Percentiles rank a stretch among this genome's conserved stretches.
Conservation (phyloP, 768 basidiomycete genomes). For the Naematelia aurantialba region DNA sequence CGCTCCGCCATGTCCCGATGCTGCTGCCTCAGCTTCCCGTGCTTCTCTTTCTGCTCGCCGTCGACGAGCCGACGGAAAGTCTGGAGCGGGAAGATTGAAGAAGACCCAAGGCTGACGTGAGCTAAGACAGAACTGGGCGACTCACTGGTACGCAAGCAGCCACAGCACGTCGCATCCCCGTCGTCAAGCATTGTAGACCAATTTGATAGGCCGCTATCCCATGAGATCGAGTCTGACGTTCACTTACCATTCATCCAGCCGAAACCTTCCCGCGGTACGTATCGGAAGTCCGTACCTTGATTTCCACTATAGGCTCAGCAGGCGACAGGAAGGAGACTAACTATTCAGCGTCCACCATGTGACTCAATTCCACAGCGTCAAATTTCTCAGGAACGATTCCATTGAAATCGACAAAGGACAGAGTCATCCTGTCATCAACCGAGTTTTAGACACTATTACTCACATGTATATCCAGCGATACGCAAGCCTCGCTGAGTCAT, state of each 20-base stretch:
- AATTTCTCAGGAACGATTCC: constrained; percentile 99
- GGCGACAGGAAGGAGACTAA: constrained; percentile 42
- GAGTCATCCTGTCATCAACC: constrained; percentile 42
- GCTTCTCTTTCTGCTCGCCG: constrained; percentile 42
- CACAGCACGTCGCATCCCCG: constrained; percentile 90
- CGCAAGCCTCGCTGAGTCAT: constrained; percentile 86
- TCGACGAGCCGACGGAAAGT: constrained; percentile 37
- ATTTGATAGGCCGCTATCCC: constrained; percentile 90
- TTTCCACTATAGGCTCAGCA: constrained; percentile 31
- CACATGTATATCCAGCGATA: constrained; percentile 99
- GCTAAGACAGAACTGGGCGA: constrained; percentile 2
- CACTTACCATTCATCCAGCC: constrained; percentile 93
- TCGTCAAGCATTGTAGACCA: constrained; percentile 88
- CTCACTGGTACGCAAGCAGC: constrained; percentile 71
- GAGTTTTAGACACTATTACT: constrained; percentile 21
- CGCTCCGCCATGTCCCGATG: constrained; percentile 38
- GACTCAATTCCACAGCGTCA: constrained; percentile 91
- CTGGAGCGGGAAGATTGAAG: constrained; percentile 44
- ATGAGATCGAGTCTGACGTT: neutral
- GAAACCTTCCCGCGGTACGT: constrained; percentile 95
- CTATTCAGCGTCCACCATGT: constrained; percentile 95
- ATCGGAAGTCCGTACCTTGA: constrained; percentile 88
- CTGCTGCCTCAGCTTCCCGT: constrained; percentile 36
- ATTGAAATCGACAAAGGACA: constrained; percentile 75
- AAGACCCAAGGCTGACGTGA: constrained; percentile 42